phyloP scores from a whole-genome alignment of 192 early-diverging fungal genomes.

The Coemansia sp. region DNA sequence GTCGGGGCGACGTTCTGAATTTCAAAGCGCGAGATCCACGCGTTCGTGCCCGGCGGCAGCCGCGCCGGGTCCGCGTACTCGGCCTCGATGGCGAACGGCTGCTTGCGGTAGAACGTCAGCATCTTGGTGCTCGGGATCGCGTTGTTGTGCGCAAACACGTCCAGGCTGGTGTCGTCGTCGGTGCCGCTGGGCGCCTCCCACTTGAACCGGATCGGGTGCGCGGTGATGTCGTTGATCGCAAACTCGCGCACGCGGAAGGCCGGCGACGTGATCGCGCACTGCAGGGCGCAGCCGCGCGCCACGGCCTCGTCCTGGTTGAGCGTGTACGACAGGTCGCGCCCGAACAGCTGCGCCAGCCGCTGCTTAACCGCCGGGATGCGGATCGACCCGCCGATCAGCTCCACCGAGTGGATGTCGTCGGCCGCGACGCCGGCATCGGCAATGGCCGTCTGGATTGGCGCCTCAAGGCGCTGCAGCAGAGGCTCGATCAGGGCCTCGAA shows the following conservation, averaged over 20 bases:
- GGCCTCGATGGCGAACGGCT: slow-evolving; percentile 80
- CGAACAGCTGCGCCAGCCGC: slow-evolving; percentile 82
- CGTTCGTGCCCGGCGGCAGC: slow-evolving; percentile 72
- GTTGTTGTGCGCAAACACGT: slow-evolving; percentile 86
- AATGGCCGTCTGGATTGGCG: slow-evolving; percentile 73
- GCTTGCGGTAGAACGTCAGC: slow-evolving; percentile 84
- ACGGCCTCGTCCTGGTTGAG: slow-evolving; percentile 98
- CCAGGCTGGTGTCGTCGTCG: slow-evolving; percentile 64
- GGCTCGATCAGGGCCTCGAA: slow-evolving; percentile 79
- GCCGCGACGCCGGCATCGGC: slow-evolving; percentile 65
- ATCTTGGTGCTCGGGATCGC: slow-evolving; percentile 85
- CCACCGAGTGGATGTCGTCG: slow-evolving; percentile 90
- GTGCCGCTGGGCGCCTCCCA: slow-evolving; percentile 65
- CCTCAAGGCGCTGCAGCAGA: slow-evolving; percentile 65
- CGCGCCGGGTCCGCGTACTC: slow-evolving; percentile 65
- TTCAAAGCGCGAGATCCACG: slow-evolving; percentile 80
- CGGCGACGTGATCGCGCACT: slow-evolving; percentile 96
- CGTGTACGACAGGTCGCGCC: slow-evolving; percentile 82
- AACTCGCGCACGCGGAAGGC: slow-evolving; percentile 98
- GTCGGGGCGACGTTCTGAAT: slow-evolving; percentile 74
- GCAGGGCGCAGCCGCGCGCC: slow-evolving; percentile 91
- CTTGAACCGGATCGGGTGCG: slow-evolving; percentile 82
- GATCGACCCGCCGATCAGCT: slow-evolving; percentile 90
- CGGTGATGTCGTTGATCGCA: slow-evolving; percentile 81
- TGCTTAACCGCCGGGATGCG: slow-evolving; percentile 95